Percentiles rank a stretch among this genome's conserved stretches.
Conservation (phyloP, 169 alveolate species). For the Plasmodium coatneyi region DNA sequence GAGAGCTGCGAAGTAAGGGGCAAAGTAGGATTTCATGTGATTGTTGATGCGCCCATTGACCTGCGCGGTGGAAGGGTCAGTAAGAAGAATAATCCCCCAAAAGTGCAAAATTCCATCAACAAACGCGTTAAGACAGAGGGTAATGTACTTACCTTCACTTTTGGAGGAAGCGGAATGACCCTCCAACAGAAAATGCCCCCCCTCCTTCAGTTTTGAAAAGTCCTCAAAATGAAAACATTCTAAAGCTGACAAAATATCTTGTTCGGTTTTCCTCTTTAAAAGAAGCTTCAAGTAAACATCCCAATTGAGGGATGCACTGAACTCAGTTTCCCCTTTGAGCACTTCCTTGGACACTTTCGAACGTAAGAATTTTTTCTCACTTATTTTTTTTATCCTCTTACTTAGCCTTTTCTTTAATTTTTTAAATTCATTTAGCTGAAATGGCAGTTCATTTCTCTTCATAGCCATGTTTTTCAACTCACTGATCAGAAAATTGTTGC, state of each 20-base stretch:
- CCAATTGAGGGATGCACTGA: constrained; percentile 32
- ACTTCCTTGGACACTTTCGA: constrained; percentile 18
- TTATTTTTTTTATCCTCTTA: constrained; percentile 52
- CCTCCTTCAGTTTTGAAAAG: constrained; percentile 18
- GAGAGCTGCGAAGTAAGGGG: not conserved
- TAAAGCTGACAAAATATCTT: constrained; percentile 33
- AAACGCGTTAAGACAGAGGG: not conserved
- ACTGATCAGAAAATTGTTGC: constrained; percentile 31
- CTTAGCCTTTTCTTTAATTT: constrained; percentile 53
- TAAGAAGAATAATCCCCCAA: not conserved
- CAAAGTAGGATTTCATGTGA: not conserved
- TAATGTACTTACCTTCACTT: not conserved
- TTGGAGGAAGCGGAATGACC: not conserved
- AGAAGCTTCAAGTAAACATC: constrained; percentile 47
- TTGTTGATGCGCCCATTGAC: not conserved
- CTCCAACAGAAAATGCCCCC: constrained; percentile 29
- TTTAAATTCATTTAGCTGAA: constrained; percentile 47
- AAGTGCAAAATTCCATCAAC: not conserved
- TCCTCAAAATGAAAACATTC: constrained; percentile 41
- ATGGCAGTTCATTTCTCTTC: constrained; percentile 3
- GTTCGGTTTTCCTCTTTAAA: constrained; percentile 27
- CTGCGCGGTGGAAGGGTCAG: not conserved
- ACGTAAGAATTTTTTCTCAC: not conserved
- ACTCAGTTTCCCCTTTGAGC: constrained; percentile 2
- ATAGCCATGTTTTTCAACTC: constrained; percentile 35